Base-by-base conservation (phyloP, 345 rosid genomes). In the Citrus inodora region DNA sequence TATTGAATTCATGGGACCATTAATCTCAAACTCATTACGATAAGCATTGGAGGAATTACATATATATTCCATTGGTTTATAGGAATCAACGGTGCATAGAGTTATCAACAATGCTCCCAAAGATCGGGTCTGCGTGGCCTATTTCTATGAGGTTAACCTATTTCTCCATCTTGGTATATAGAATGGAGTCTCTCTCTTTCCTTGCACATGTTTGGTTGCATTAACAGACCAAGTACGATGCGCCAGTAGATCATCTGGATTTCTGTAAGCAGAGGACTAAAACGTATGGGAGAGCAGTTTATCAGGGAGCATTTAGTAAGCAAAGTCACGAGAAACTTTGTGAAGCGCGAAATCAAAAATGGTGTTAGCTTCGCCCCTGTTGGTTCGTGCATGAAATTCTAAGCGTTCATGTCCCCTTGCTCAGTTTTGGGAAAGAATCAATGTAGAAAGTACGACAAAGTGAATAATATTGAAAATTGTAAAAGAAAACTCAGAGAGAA, bases 41-140 rank as follows among this genome's bases (percentile, higher is more conserved):
- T 59, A 71, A 28, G 9, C 40, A 28, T 55, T 56, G 4, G 9
- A 22, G 24, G 69, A 76, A 80, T 77, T 80, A 84, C 85, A 93
- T 95, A 88, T 91, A 79, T 87, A 77, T 80, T 84, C 95, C 28
- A 93, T 90, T 22, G 97, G 95, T 61, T 51, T 91, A 42, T 93
- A 93, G 0, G 93, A 95, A 61, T 90, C 95, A 68, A 93, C 94
- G 17, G 81, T 93, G 65, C 95, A 92, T 75, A 88, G 83, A 80
- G 91, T 95, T 35, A 86, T 90, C 77, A 92, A 95, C 77, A 83
- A 24, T 70, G 86, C 89, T 38, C 83, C 91, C 6, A 84, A 55
- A 74, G 90, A 90, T 80, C 87, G 93, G 0, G 92, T 93, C 27
- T 90, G 90, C 59, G 82, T 93, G 0, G 98, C 97, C 11, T 93